Evolutionary conservation across 2,329 filamentous ascomycete species (phyloP).

Genomic region (Gnomoniopsis sp.): DNA sequence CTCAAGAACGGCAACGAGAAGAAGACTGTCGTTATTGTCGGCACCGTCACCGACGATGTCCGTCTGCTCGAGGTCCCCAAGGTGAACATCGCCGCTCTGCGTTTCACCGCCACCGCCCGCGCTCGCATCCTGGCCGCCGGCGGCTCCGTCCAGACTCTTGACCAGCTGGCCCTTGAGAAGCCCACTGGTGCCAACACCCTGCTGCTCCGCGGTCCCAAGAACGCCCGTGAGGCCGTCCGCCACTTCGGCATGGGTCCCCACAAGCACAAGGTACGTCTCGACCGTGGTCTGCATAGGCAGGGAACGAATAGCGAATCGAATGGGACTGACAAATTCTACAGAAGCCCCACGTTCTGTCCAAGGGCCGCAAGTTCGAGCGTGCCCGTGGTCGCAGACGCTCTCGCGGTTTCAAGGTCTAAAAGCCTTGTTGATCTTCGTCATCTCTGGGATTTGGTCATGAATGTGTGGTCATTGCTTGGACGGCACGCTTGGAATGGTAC

Average conservation of each 20-base stretch:
- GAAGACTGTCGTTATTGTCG: conserved; percentile 86
- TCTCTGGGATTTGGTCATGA: conserved; percentile 10
- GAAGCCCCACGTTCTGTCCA: conserved; percentile 97
- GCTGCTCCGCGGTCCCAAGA: conserved; percentile 97
- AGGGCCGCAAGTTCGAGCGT: conserved; percentile 99
- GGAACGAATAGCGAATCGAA: neutral
- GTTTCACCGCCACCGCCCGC: conserved; percentile 94
- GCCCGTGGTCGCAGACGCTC: conserved; percentile 98
- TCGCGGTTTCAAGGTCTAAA: conserved; percentile 99
- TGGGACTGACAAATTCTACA: conserved; percentile 40
- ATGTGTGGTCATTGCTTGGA: conserved; percentile 4
- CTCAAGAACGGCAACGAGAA: conserved; percentile 58
- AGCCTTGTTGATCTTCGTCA: conserved; percentile 23
- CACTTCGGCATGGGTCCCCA: conserved; percentile 99
- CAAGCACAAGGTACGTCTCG: conserved; percentile 80
- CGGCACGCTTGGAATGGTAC: conserved; percentile 9
- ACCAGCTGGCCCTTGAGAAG: conserved; percentile 92
- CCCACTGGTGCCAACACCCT: conserved; percentile 97
- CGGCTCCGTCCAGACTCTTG: conserved; percentile 91
- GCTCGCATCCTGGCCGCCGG: conserved; percentile 91
- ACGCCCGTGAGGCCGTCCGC: conserved; percentile 95
- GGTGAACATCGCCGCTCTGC: conserved; percentile 87
- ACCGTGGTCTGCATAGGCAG: neutral
- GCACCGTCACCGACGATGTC: conserved; percentile 97
- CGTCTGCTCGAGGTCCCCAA: conserved; percentile 87